Conservation (phyloP, 305 asterid genomes). For the Nicotiana rustica region DNA sequence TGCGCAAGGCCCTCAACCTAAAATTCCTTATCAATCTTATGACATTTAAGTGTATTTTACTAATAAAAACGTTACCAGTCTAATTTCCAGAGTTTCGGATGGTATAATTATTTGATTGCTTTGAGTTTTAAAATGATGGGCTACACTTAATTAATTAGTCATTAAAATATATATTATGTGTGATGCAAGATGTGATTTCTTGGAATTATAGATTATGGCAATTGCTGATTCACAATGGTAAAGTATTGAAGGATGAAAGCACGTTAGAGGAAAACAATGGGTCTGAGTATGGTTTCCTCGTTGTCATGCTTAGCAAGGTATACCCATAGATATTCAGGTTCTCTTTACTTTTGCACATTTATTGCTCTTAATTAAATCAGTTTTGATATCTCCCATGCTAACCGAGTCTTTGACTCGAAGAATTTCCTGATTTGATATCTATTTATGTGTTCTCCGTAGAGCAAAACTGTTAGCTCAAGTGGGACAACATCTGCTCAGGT, state of each 20-base stretch:
- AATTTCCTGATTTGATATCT: slow-evolving; percentile 31
- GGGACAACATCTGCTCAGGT: slow-evolving; percentile 78
- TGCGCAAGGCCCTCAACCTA: too few relatives aligned
- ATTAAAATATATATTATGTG: not conserved
- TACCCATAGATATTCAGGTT: not conserved
- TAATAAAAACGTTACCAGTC: not conserved
- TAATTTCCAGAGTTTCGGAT: slow-evolving; percentile 4
- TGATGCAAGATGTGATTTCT: too few relatives aligned
- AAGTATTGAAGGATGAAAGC: too few relatives aligned
- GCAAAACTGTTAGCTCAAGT: slow-evolving; percentile 62
- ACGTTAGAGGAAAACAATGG: too few relatives aligned
- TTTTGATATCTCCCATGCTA: slow-evolving; percentile 12
- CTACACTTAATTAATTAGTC: not conserved
- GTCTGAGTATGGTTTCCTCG: slow-evolving; percentile 66
- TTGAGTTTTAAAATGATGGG: slow-evolving; percentile 5
- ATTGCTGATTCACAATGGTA: too few relatives aligned
- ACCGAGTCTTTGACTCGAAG: not conserved
- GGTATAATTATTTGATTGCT: slow-evolving; percentile 17
- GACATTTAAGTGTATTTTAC: not conserved
- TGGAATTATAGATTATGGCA: too few relatives aligned
- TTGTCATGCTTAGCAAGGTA: slow-evolving; percentile 98
- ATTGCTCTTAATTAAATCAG: not conserved
- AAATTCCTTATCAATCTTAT: too few relatives aligned
- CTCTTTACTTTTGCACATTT: not conserved
- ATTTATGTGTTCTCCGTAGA: slow-evolving; percentile 49